phyloP scores from a whole-genome alignment of 306 rosid genomes.

The Citrullus colocynthis region DNA sequence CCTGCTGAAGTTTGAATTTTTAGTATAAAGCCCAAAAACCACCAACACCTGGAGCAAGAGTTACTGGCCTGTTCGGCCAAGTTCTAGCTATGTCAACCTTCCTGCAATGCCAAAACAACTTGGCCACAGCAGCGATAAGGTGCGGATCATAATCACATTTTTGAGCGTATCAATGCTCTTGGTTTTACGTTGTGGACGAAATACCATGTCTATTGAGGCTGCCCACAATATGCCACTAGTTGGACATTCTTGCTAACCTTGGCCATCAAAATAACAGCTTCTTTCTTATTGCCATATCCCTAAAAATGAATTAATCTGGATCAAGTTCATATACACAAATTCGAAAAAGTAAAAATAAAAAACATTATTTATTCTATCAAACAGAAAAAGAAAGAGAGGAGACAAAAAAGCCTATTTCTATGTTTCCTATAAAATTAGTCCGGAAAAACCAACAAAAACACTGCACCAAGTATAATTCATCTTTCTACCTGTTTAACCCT shows the following conservation, averaged over 20 bases:
- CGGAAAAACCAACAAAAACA: too few species aligned
- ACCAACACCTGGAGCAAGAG: slow-evolving; percentile 74
- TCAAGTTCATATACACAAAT: too few species aligned
- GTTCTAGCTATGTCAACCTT: slow-evolving; percentile 86
- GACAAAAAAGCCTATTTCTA: too few species aligned
- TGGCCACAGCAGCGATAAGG: slow-evolving; percentile 75
- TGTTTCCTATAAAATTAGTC: too few species aligned
- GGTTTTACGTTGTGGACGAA: slow-evolving; percentile 74
- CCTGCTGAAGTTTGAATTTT: slow-evolving; percentile 87
- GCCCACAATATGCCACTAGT: slow-evolving; percentile 85
- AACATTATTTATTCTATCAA: too few species aligned
- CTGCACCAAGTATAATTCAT: too few species aligned
- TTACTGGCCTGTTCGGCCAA: slow-evolving; percentile 80
- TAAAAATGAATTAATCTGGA: too few species aligned
- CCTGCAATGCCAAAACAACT: slow-evolving; percentile 76
- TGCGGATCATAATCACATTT: slow-evolving; percentile 86
- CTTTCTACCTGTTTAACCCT: too few species aligned
- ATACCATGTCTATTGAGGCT: slow-evolving; percentile 79
- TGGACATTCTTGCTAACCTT: slow-evolving; percentile 83
- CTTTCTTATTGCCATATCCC: slow-evolving; percentile 51
- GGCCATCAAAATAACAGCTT: slow-evolving; percentile 83
- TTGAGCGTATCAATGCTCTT: slow-evolving; percentile 79
- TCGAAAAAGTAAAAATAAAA: too few species aligned
- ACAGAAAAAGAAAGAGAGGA: too few species aligned
- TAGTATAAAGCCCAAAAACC: slow-evolving; percentile 80